Evolutionary conservation across 1,139 yeast species (phyloP), one percentile per base, ranked within the genome.

Genomic region (Diutina neorugosa): DNA sequence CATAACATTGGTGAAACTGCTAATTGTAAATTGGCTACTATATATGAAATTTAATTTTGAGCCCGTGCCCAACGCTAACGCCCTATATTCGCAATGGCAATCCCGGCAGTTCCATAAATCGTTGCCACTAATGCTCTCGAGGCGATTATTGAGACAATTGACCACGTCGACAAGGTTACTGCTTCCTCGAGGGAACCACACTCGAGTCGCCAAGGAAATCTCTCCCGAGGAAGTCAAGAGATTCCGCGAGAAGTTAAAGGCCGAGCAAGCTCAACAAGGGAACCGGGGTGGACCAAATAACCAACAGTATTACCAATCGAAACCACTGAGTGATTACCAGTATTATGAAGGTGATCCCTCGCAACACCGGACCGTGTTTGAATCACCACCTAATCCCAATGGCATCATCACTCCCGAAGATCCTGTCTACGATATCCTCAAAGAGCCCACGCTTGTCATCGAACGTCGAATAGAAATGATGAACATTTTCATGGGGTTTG

Each of bases 381-480:
- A 27, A 11, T 34, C 9, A 21, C 59, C 59, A 4, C 74, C 72
- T 46, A 71, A 74, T 61, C 68, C 70, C 18, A 73, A 73, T 54
- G 82, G 82, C 1, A 59, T 78, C 20, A 72, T 82, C 21, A 75
- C 79, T 5, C 73, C 71, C 1, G 66, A 74, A 19, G 88, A 84
- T 61, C 81, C 84, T 0, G 72, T 84, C 34, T 74, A 76, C 47
- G 72, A 73, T 43, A 69, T 87, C 14, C 67, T 89, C 47, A 74
- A 76, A 50, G 89, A 87, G 62, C 97, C 97, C 0, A 86, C 93
- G 3, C 67, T 93, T 41, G 90, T 91, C 1, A 80, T 93, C 53
- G 96, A 91, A 64, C 76, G 98, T 55, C 86, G 88, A 63, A 72
- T 93, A 43, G 98, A 93, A 66, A 77, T 85, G 69, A 84, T 89